Base-by-base conservation (phyloP, 805 yeast species). In the Metschnikowia colocasiae region DNA sequence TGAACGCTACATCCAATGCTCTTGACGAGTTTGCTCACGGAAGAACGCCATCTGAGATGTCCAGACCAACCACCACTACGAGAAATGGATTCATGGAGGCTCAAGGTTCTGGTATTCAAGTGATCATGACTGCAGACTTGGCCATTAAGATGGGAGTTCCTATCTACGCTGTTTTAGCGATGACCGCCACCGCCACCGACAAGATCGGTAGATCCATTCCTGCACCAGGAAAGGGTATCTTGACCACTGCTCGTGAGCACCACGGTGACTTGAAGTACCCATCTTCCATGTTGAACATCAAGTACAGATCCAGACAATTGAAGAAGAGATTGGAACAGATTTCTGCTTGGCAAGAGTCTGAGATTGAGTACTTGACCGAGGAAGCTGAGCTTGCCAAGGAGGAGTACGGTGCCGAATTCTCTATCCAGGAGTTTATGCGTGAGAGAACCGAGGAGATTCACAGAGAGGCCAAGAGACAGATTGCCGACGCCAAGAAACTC, bases 51-150 rank as follows among this genome's bases (percentile, higher is more conserved):
- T 78, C 85, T 49, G 99, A 94, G 72, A 94, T 94, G 98, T 92
- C 98, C 23, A 87, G 99, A 75, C 99, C 99, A 48, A 80, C 97
- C 46, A 91, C 99, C 45, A 85, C 97, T 35, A 77, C 96, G 40
- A 87, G 99, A 80, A 79, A 85, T 59, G 99, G 99, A 60, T 94
- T 94, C 78, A 94, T 94, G 98, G 99, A 94, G 79, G 85, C 99
- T 34, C 99, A 94, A 74, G 99, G 99, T 79, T 82, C 98, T 45
- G 99, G 99, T 82, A 86, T 88, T 59, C 97, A 94, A 78, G 84
- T 94, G 55, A 81, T 94, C 55, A 94, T 94, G 99, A 80, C 83
- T 57, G 99, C 97, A 46, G 89, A 85, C 57, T 76, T 94, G 57
- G 99, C 99, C 32, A 62, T 94, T 58, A 82, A 85, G 66, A 94